Evolutionary conservation across 78 protist genomes (phyloP).

Genomic region (Ministeria vibrans): DNA sequence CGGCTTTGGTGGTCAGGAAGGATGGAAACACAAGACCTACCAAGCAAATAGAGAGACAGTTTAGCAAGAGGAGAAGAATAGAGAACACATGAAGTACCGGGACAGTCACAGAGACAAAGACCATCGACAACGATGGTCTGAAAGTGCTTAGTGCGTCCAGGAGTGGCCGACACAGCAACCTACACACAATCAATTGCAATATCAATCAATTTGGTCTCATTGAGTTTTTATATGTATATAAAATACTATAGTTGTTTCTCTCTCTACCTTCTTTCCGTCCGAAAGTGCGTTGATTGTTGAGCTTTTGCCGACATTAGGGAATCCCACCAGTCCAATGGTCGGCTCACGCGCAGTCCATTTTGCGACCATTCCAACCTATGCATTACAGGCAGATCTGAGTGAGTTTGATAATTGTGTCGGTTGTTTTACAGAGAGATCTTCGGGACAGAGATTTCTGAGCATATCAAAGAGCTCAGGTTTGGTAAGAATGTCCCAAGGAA

Average conservation of each 20-base stretch:
- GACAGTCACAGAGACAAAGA: conserved; percentile 88
- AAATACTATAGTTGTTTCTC: no score
- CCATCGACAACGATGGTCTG: conserved; percentile 83
- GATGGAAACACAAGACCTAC: conserved; percentile 95
- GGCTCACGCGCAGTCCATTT: no score
- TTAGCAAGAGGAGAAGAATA: no score
- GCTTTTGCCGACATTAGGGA: conserved; percentile 97
- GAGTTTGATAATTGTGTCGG: no score
- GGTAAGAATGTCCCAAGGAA: neutral
- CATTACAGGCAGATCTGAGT: no score
- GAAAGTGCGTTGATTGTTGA: conserved; percentile 87
- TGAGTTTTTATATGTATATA: no score
- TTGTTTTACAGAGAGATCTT: neutral
- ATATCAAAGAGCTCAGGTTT: neutral
- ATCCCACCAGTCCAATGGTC: conserved; percentile 91
- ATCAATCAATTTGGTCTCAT: no score
- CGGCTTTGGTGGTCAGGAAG: conserved; percentile 56
- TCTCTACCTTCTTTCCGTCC: conserved; percentile 75
- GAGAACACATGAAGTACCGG: no score
- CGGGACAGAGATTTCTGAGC: neutral
- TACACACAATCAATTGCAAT: no score
- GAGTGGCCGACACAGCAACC: conserved; percentile 88
- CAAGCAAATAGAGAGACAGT: no score
- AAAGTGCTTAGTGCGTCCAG: conserved; percentile 98
- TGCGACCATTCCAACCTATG: no score